Conservation (phyloP, 495 filamentous ascomycete genomes). For the Penicillium robsamsonii region DNA sequence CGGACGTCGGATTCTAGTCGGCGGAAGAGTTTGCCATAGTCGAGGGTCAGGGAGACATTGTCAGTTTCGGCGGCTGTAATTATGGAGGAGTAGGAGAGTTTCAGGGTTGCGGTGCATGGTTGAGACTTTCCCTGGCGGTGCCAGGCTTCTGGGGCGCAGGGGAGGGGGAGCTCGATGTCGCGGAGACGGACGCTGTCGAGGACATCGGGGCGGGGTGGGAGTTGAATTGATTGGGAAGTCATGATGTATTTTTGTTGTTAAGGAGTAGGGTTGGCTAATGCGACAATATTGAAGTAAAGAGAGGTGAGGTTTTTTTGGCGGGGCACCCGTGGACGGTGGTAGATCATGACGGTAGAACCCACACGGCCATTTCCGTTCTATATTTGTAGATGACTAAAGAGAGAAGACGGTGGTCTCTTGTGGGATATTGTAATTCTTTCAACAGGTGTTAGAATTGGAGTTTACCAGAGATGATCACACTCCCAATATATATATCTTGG, state of each 20-base stretch:
- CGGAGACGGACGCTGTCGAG: conserved; percentile 44
- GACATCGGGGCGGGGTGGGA: conserved; percentile 35
- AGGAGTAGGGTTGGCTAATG: background rate
- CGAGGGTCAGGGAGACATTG: conserved; percentile 45
- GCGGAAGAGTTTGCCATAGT: conserved; percentile 50
- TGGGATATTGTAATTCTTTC: background rate
- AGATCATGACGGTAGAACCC: conserved; percentile 23
- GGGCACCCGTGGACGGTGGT: conserved; percentile 13
- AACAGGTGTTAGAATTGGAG: background rate
- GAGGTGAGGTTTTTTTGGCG: conserved; percentile 18
- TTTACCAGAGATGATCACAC: background rate
- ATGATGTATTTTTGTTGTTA: conserved; percentile 14
- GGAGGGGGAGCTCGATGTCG: conserved; percentile 44
- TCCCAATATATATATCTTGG: background rate
- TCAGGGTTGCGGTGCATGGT: conserved; percentile 44
- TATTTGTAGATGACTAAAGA: background rate
- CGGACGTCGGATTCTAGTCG: conserved; percentile 41
- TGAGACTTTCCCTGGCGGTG: conserved; percentile 44
- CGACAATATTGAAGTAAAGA: background rate
- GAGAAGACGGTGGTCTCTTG: background rate
- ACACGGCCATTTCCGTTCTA: background rate
- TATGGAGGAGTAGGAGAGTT: conserved; percentile 46
- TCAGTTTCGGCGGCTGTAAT: conserved; percentile 42
- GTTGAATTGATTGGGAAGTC: conserved; percentile 32
- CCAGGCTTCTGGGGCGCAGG: conserved; percentile 47